Evolutionary conservation across 2,329 filamentous ascomycete genomes (phyloP).

Genomic region (Sclerotinia subarctica): DNA sequence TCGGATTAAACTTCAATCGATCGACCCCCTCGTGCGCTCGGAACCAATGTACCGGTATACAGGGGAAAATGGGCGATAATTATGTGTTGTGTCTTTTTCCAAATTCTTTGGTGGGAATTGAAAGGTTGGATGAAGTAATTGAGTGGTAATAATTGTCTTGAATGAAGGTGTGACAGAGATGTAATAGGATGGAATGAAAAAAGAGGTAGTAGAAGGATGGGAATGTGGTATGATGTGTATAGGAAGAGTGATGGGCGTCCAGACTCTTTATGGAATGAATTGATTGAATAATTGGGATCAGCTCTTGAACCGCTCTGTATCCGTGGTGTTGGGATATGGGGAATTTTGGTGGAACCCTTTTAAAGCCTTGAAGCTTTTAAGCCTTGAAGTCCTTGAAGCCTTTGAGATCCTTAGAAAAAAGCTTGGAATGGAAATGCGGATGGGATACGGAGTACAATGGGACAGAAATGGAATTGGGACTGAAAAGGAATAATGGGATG

Average conservation of each 20-base stretch:
- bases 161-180: conserved; percentile 10
- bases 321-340: background rate
- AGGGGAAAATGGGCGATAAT: conserved; percentile 11
- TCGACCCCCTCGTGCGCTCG: conserved; percentile 19
- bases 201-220: background rate
- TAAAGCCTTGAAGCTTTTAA: too few species aligned
- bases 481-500: background rate
- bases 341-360: background rate
- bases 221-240: background rate
- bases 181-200: background rate
- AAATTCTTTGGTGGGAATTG: background rate
- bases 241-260: background rate
- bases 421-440: background rate
- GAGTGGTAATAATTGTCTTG: conserved; percentile 12
- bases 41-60: conserved; percentile 21
- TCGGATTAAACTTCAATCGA: conserved; percentile 18
- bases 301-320: background rate
- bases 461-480: background rate
- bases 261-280: conserved; percentile 2
- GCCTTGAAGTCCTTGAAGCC: background rate
- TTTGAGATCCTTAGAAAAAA: too few species aligned
- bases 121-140: background rate
- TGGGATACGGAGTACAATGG: background rate
- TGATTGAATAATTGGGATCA: background rate
- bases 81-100: background rate